These are phyloP conservation scores for Psophocarpus tetragonolobus DNA, from an alignment of 306 rosid species.

Conservation along the genomic window DNA sequence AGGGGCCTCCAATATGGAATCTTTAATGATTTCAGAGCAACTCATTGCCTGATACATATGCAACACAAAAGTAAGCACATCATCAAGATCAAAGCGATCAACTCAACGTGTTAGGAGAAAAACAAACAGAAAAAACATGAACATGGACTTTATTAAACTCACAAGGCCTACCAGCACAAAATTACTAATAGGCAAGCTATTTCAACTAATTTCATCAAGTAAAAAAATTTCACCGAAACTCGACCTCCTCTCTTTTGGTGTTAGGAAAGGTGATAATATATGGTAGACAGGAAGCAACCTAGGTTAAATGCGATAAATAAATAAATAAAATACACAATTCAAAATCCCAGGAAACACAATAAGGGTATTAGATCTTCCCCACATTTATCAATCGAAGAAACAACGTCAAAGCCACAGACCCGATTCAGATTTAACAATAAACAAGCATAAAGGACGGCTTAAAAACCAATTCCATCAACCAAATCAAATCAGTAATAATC, in stretches of 20 bases:
- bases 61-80: not conserved
- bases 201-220: not conserved
- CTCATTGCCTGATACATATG: constrained; percentile 51
- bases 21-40: constrained; percentile 54
- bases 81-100: not conserved
- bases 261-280: not conserved
- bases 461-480: not conserved
- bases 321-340: constrained; percentile 19
- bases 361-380: constrained; percentile 15
- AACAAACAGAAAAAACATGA: not conserved
- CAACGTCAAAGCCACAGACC: not conserved
- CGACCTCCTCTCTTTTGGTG: not conserved
- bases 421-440: constrained; percentile 4
- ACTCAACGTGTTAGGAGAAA: not conserved
- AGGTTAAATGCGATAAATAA: not conserved
- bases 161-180: not conserved
- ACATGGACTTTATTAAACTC: not conserved
- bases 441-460: not conserved
- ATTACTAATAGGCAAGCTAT: not conserved
- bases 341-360: constrained; percentile 6
- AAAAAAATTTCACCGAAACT: not conserved
- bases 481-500: not conserved
- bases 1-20: constrained; percentile 51
- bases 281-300: not conserved
- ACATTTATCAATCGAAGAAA: not conserved